phyloP scores from a whole-genome alignment of 169 alveolate genomes.

The Blepharisma undulans region DNA sequence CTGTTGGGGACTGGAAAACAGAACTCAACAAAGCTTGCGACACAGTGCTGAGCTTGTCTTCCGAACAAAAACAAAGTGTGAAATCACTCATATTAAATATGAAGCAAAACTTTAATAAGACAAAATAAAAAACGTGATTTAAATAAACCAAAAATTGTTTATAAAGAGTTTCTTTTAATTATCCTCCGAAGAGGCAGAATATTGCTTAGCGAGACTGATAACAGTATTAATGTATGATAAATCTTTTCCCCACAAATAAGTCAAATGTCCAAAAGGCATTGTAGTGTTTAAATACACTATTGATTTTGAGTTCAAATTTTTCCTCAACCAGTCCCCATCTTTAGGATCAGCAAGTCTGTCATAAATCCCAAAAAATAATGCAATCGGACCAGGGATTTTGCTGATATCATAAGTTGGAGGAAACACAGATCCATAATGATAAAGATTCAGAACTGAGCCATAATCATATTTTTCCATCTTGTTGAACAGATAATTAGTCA shows the following conservation, averaged over 20 bases:
- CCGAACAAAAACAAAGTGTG: not conserved
- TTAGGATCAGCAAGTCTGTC: slow-evolving; percentile 55
- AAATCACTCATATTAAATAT: not conserved
- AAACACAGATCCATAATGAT: slow-evolving; percentile 50
- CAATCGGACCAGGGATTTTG: slow-evolving; percentile 61
- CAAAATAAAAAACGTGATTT: not conserved
- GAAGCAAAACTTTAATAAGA: not conserved
- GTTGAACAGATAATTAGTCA: slow-evolving; percentile 21
- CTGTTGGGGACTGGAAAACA: not conserved
- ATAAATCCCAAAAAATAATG: slow-evolving; percentile 51
- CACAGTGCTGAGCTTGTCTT: not conserved
- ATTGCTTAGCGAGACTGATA: slow-evolving; percentile 12
- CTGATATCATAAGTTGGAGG: slow-evolving; percentile 72
- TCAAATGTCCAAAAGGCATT: slow-evolving; percentile 48
- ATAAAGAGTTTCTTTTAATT: not conserved
- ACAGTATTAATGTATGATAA: slow-evolving; percentile 48
- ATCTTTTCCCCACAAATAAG: slow-evolving; percentile 56
- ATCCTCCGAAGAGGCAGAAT: not conserved
- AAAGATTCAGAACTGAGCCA: slow-evolving; percentile 45
- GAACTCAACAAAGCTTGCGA: not conserved
- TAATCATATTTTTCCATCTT: slow-evolving; percentile 64
- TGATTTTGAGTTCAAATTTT: not conserved
- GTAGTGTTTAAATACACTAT: not conserved
- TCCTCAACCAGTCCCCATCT: slow-evolving; percentile 51
- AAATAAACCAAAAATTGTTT: not conserved